Evolutionary conservation across 1,284 basidiomycete species (phyloP), one percentile per base, ranked within the genome.

Genomic region (Porogramme epimiltina): DNA sequence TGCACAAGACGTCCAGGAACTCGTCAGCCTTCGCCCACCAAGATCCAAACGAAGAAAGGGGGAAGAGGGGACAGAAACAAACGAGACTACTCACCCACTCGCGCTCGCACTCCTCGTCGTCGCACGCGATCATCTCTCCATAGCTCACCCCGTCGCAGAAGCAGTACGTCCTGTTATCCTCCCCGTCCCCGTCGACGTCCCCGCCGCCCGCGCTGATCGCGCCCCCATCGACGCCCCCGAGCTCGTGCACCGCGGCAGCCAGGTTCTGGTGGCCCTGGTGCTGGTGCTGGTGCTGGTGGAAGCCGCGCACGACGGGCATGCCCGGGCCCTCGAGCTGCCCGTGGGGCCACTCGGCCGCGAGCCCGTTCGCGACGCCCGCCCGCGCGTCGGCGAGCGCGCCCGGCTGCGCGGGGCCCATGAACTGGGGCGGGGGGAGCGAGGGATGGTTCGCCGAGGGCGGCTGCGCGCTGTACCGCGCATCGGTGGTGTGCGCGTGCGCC

Each of bases 11-110:
- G n/a, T n/a, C n/a, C n/a, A n/a, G n/a, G n/a, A n/a, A n/a, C n/a
- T n/a, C n/a, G n/a, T n/a, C n/a, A n/a, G n/a, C n/a, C n/a, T n/a
- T n/a, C n/a, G n/a, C n/a, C n/a, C n/a, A n/a, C n/a, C n/a, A n/a
- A n/a, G n/a, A n/a, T n/a, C n/a, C n/a, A n/a, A n/a, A n/a, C 28
- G 13, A 45, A 23, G 34, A 8, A 11, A 42, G 15, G n/a, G 45
- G 34, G 26, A 43, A 8, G 24, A 51, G 42, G 47, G 53, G n/a
- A 36, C 28, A 20, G 24, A 31, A 6, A 5, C 44, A n/a, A n/a
- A n/a, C n/a, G n/a, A n/a, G n/a, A n/a, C n/a, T n/a, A 85, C 91
- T 68, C 64, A 96, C 94, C 96, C 96, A 98, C 87, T 98, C 95
- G 51, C 81, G 78, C 65, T 89, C 85, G 72, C 96, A 98, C 42